Conservation (phyloP, 1,284 basidiomycete genomes). For the Amylostereum chailletii region DNA sequence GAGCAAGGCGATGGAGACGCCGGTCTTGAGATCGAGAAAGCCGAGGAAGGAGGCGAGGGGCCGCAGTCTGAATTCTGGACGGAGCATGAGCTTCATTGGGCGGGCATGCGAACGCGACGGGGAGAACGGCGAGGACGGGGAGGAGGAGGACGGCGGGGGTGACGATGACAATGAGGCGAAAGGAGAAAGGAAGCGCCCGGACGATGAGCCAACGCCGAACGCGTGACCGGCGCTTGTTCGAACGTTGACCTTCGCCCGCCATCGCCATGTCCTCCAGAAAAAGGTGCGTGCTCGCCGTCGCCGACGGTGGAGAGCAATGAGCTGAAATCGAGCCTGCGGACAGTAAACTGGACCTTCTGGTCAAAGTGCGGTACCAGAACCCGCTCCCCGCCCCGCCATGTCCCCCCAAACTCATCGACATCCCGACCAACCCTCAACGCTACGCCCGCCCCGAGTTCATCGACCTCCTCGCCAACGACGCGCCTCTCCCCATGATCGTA, state of each 20-base stretch:
- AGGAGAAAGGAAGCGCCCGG: neutral
- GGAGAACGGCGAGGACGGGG: neutral
- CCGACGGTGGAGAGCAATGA: neutral
- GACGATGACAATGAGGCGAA: neutral
- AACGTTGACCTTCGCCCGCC: neutral
- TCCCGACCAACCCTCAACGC: slow-evolving; percentile 78
- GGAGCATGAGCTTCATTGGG: slow-evolving; percentile 68
- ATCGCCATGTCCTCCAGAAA: slow-evolving; percentile 13
- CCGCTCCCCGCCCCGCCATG: slow-evolving; percentile 90
- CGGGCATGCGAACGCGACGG: slow-evolving; percentile 5
- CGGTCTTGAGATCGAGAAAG: slow-evolving; percentile 83
- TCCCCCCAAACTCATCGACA: slow-evolving; percentile 86
- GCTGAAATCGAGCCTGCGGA: neutral
- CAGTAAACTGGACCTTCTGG: slow-evolving; percentile 80
- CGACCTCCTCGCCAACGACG: slow-evolving; percentile 69
- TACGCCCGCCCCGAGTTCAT: slow-evolving; percentile 83
- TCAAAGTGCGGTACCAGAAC: slow-evolving; percentile 88
- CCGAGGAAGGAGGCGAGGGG: slow-evolving; percentile 78
- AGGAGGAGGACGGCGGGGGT: too few species aligned
- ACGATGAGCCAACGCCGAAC: neutral
- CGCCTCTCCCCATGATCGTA: slow-evolving; percentile 85
- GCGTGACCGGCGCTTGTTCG: neutral
- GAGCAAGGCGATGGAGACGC: slow-evolving; percentile 75
- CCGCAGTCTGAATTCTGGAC: slow-evolving; percentile 71
- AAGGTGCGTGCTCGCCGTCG: slow-evolving; percentile 7